A percentile compares a stretch with the other conserved stretches of the same genome.
phyloP scores from a whole-genome alignment of 345 rosid genomes.

The Camelina neglecta region DNA sequence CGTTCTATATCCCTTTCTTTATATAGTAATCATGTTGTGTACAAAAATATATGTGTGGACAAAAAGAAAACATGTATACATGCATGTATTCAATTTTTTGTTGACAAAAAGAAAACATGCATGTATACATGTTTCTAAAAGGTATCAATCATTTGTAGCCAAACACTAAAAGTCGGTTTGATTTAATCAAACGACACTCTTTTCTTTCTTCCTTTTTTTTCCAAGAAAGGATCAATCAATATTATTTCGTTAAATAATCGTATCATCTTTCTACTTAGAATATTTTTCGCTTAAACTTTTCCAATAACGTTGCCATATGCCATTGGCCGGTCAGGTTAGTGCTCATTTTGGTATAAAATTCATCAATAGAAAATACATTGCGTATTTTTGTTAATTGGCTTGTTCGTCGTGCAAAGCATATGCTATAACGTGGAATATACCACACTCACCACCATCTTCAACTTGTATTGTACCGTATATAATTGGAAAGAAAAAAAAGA shows the following conservation, averaged over 20 bases:
- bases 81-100: not conserved
- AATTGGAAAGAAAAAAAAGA: not conserved
- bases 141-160: constrained; percentile 19
- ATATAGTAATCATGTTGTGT: not conserved
- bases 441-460: constrained; percentile 22
- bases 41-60: not conserved
- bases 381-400: constrained; percentile 11
- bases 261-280: not conserved
- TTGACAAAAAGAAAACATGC: not conserved
- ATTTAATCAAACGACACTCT: not conserved
- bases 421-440: constrained; percentile 29
- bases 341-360: not conserved
- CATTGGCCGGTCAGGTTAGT: constrained; percentile 21
- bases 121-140: not conserved
- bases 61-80: not conserved
- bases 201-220: not conserved
- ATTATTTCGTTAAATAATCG: not conserved
- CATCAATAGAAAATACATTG: not conserved
- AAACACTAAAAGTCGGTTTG: constrained; percentile 5
- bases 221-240: not conserved
- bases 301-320: constrained; percentile 17
- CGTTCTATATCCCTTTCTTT: not conserved
- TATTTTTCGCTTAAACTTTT: not conserved
- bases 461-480: not conserved
- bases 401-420: constrained; percentile 19